These are phyloP conservation scores for Podila horticola DNA, from an alignment of 192 early-diverging fungal species.

Conservation along the genomic window DNA sequence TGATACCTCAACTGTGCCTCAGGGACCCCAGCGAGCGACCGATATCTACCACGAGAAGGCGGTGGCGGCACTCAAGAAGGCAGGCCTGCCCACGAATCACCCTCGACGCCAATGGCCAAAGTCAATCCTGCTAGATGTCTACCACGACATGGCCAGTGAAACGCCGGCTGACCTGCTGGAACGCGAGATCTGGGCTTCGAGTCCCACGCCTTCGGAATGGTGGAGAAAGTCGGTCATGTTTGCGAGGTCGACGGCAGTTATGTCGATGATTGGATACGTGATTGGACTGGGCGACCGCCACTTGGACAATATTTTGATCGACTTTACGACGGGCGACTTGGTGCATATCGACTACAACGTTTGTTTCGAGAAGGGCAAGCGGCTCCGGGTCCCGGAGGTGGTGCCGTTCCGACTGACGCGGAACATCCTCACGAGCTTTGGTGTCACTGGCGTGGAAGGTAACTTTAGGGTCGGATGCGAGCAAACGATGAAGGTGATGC, in stretches of 20 bases:
- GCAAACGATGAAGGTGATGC: slow-evolving; percentile 80
- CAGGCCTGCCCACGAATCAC: slow-evolving; percentile 59
- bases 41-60: slow-evolving; percentile 87
- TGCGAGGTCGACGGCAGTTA: slow-evolving; percentile 83
- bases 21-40: slow-evolving; percentile 55
- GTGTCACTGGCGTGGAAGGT: slow-evolving; percentile 82
- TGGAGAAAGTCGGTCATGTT: slow-evolving; percentile 76
- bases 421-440: slow-evolving; percentile 91
- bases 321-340: slow-evolving; percentile 81
- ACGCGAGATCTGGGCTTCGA: slow-evolving; percentile 73
- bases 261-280: slow-evolving; percentile 88
- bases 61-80: slow-evolving; percentile 62
- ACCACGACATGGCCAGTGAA: slow-evolving; percentile 68
- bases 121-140: slow-evolving; percentile 64
- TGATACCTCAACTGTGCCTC: slow-evolving; percentile 28
- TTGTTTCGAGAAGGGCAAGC: slow-evolving; percentile 94
- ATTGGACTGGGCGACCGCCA: slow-evolving; percentile 96
- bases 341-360: slow-evolving; percentile 98
- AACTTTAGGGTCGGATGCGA: slow-evolving; percentile 83
- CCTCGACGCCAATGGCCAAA: slow-evolving; percentile 79
- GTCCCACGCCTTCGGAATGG: slow-evolving; percentile 76
- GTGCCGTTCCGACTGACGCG: slow-evolving; percentile 93
- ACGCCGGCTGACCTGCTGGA: slow-evolving; percentile 73
- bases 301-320: slow-evolving; percentile 91
- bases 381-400: slow-evolving; percentile 86